Evolutionary conservation across 192 early-diverging fungal genomes (phyloP), one percentile per base, ranked within the genome.

Genomic region (Dimargaris verticillata): DNA sequence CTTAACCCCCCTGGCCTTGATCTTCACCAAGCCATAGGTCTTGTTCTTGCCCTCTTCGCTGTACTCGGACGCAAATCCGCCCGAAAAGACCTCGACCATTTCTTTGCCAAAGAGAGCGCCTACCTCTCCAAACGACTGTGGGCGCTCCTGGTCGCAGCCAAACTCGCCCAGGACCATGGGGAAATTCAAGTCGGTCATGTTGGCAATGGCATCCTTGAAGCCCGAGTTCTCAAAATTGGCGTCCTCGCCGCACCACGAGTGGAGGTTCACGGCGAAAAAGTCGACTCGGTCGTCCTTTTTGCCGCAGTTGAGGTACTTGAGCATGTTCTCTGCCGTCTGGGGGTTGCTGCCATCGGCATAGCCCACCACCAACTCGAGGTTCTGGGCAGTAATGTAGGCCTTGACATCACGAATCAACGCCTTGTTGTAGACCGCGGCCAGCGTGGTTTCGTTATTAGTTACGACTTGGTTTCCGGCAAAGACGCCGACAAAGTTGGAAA

Each of bases 401-500:
- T 84, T 86, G 26, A 78, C 73, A 62, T 88, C 86, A 33, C 86
- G 73, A 22, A 85, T 64, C 5, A 76, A 66, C 10, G 82, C 86
- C 62, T 80, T 80, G 62, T 84, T 83, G 64, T 74, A 82, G 0
- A 78, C 82, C 9, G 85, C 78, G 17, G 81, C 78, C 10, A 72
- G 61, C 13, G 83, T 84, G 12, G 76, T 83, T 18, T 78, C 71
- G 44, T 71, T 71, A 57, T 80, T 74, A 67, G 84, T 85, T 15
- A 82, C 80, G 0, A 85, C 85, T 67, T 88, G 83, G 69, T 88
- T 87, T 18, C 86, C 86, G 24, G 80, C 80, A 68, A 88, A 71
- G 67, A 85, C 87, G 10, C 73, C 85, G 9, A 82, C 59, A 18
- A 81, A 71, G 63, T 86, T 83, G 25, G 68, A 47, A 54, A 84